Percentiles rank a stretch among this genome's conserved stretches.
phyloP scores from a whole-genome alignment of 2,329 filamentous ascomycete species.

The Ascochyta clinopodiicola region DNA sequence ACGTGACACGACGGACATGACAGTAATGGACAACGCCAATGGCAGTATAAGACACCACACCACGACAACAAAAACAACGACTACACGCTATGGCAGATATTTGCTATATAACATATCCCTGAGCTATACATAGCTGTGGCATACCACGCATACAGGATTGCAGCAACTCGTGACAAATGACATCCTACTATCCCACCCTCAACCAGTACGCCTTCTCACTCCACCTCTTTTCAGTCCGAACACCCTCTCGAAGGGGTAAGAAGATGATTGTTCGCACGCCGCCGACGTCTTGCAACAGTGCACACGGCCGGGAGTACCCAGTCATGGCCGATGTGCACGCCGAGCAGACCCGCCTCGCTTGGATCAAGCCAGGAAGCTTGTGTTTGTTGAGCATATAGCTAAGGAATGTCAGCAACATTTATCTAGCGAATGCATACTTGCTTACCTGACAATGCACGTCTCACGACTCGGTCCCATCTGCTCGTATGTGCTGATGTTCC shows the following conservation, averaged over 20 bases:
- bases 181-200: not conserved
- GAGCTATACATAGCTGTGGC: not conserved
- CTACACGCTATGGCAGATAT: not conserved
- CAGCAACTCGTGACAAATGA: not conserved
- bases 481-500: constrained; percentile 1
- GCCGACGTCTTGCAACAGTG: constrained; percentile 18
- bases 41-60: not conserved
- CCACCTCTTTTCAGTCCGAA: not conserved
- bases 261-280: constrained; percentile 20
- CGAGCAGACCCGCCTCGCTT: constrained; percentile 12
- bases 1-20: too few relatives aligned
- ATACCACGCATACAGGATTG: not conserved
- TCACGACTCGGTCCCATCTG: constrained; percentile 8
- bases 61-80: not conserved
- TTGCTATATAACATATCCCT: not conserved
- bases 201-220: constrained; percentile 17
- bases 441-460: constrained; percentile 18
- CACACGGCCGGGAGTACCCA: constrained; percentile 11
- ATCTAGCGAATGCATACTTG: not conserved
- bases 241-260: constrained; percentile 13
- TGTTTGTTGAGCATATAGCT: constrained; percentile 16
- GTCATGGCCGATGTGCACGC: constrained; percentile 7
- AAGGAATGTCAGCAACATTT: not conserved
- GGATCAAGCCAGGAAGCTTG: constrained; percentile 2
- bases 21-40: too few relatives aligned